Evolutionary conservation across 208 protist genomes (phyloP).

Genomic region (Crithidia mellificae): DNA sequence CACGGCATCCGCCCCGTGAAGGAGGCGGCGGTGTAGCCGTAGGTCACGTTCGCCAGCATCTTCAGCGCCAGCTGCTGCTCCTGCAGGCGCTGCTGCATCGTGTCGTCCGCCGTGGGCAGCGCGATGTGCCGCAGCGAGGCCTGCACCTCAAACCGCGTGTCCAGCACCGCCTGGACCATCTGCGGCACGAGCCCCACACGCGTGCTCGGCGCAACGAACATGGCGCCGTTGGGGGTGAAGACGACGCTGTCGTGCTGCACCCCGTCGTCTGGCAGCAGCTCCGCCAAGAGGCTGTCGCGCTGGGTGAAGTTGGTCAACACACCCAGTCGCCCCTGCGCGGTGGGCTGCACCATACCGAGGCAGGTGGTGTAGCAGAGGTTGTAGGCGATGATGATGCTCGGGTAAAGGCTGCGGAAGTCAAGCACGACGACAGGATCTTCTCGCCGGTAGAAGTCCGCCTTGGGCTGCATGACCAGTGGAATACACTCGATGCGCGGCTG

Average conservation of each 20-base stretch:
- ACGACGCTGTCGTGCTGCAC: slow-evolving; percentile 37
- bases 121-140: slow-evolving; percentile 73
- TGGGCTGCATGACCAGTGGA: slow-evolving; percentile 82
- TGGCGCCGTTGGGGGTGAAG: slow-evolving; percentile 74
- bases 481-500: slow-evolving; percentile 80
- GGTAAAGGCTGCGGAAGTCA: slow-evolving; percentile 99
- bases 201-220: slow-evolving; percentile 62
- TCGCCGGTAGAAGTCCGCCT: slow-evolving; percentile 56
- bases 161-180: slow-evolving; percentile 77
- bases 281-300: slow-evolving; percentile 53
- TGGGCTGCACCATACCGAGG: slow-evolving; percentile 61
- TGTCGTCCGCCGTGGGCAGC: slow-evolving; percentile 36
- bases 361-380: slow-evolving; percentile 99
- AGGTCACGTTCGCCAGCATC: slow-evolving; percentile 99
- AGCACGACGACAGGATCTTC: slow-evolving; percentile 97
- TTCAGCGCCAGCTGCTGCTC: slow-evolving; percentile 99
- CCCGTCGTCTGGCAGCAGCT: slow-evolving; percentile 69
- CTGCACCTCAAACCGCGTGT: slow-evolving; percentile 84
- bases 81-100: slow-evolving; percentile 82
- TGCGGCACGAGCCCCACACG: slow-evolving; percentile 73
- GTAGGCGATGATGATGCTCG: slow-evolving; percentile 99
- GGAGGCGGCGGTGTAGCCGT: slow-evolving; percentile 99
- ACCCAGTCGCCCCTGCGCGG: slow-evolving; percentile 53
- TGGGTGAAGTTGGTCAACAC: slow-evolving; percentile 61
- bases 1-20: slow-evolving; percentile 99